These are phyloP conservation scores for Fraxinus velutina DNA, from an alignment of 305 asterid species.

Conservation along the genomic window DNA sequence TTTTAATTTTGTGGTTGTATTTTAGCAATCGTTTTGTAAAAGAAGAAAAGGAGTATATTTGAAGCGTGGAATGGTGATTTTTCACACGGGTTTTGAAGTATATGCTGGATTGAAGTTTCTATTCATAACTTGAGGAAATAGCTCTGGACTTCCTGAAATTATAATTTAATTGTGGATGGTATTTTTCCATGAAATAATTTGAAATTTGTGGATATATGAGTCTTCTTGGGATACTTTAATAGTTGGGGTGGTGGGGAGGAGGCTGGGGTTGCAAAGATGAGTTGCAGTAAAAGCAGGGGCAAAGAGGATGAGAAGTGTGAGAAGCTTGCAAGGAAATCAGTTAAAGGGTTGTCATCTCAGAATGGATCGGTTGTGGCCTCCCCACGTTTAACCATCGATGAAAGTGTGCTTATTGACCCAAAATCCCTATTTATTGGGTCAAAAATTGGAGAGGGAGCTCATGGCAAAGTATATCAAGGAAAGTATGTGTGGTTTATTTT, in stretches of 20 bases:
- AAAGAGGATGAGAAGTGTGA: conserved; percentile 39
- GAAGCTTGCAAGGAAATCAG: conserved; percentile 41
- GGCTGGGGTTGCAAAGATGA: conserved; percentile 42
- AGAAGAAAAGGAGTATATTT: neutral
- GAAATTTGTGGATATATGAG: neutral
- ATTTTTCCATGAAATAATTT: neutral
- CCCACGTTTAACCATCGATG: conserved; percentile 53
- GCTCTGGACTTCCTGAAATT: neutral
- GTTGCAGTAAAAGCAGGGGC: conserved; percentile 58
- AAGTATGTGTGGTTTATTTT: conserved; percentile 46
- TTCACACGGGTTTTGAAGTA: neutral
- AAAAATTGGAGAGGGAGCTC: conserved; percentile 95
- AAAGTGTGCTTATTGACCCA: conserved; percentile 79
- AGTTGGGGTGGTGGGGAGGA: neutral
- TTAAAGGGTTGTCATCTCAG: conserved; percentile 44
- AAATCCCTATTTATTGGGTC: conserved; percentile 73
- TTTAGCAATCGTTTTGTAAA: neutral
- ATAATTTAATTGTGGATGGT: neutral
- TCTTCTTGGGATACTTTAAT: neutral
- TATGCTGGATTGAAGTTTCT: neutral
- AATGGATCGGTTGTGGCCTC: conserved; percentile 50
- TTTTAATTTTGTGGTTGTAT: conserved; percentile 25
- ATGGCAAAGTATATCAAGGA: conserved; percentile 94
- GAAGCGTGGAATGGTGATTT: neutral
- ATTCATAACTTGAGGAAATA: neutral